Evolutionary conservation across 1,284 basidiomycete species (phyloP).

Genomic region (Ceratobasidium sp.): DNA sequence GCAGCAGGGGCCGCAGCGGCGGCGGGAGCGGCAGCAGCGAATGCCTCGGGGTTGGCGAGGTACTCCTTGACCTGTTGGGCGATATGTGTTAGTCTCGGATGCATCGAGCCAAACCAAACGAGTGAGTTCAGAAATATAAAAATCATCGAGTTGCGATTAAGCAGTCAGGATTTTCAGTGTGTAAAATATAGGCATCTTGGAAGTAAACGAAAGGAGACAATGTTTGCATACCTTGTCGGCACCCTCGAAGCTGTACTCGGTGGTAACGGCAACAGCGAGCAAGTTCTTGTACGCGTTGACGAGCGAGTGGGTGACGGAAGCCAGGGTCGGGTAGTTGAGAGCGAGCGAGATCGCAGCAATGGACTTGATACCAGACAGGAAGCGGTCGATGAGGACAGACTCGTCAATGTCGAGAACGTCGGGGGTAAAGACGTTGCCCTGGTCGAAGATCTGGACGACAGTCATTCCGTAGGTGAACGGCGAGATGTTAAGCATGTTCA

Average conservation of each 20-base stretch:
- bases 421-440: slow-evolving; percentile 90
- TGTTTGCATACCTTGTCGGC: slow-evolving; percentile 80
- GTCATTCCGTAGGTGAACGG: slow-evolving; percentile 99
- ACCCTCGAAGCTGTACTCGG: slow-evolving; percentile 96
- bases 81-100: slow-evolving; percentile 47
- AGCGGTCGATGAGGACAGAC: slow-evolving; percentile 88
- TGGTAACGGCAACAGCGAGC: slow-evolving; percentile 88
- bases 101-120: slow-evolving; percentile 33
- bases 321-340: slow-evolving; percentile 94
- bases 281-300: slow-evolving; percentile 99
- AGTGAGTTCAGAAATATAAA: slow-evolving; percentile 48
- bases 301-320: slow-evolving; percentile 91
- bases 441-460: slow-evolving; percentile 92
- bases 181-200: slow-evolving; percentile 59
- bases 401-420: slow-evolving; percentile 96
- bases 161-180: slow-evolving; percentile 86
- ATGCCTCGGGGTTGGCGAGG: slow-evolving; percentile 97
- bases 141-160: slow-evolving; percentile 58
- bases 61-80: slow-evolving; percentile 85
- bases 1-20: slow-evolving; percentile 65
- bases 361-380: slow-evolving; percentile 93
- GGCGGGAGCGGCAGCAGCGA: slow-evolving; percentile 80
- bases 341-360: slow-evolving; percentile 97
- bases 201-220: slow-evolving; percentile 24
- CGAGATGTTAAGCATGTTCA: slow-evolving; percentile 99